Evolutionary conservation across 768 basidiomycete species (phyloP).

Genomic region (Daedaleopsis nitida): DNA sequence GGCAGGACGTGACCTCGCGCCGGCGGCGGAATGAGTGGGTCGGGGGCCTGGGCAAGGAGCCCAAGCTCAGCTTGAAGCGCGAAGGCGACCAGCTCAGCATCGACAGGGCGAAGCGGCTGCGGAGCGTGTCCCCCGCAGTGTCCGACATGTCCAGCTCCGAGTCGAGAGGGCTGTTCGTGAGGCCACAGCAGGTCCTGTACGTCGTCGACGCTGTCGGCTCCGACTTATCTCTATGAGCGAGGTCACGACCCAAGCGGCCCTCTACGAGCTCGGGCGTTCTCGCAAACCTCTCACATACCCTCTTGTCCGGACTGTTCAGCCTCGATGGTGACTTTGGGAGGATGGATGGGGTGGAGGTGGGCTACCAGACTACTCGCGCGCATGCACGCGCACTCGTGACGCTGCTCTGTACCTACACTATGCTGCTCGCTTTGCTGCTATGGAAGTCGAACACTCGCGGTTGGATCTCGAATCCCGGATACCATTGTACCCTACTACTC

Average conservation of each 20-base stretch:
- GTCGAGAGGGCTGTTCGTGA: conserved; percentile 75
- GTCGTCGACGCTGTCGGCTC: conserved; percentile 81
- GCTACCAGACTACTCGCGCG: too few relatives aligned
- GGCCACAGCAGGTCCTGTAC: conserved; percentile 85
- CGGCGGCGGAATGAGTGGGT: conserved; percentile 41
- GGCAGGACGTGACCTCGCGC: conserved; percentile 45
- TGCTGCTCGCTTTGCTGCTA: background rate
- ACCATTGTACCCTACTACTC: background rate
- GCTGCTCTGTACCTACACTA: background rate
- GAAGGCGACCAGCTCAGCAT: conserved; percentile 57
- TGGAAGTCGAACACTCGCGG: background rate
- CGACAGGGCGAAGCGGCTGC: conserved; percentile 56
- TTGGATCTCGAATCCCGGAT: background rate
- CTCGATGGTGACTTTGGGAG: background rate
- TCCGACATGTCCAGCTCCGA: conserved; percentile 63
- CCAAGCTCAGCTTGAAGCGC: conserved; percentile 45
- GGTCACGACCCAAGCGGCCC: too few relatives aligned
- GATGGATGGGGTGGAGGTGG: background rate
- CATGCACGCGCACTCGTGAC: background rate
- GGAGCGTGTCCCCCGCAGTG: conserved; percentile 67
- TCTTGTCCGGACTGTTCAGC: background rate
- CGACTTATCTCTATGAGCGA: conserved; percentile 46
- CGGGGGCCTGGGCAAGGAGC: conserved; percentile 37
- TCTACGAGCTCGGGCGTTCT: background rate
- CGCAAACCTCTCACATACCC: background rate